These are phyloP conservation scores for Knufia fluminis DNA, from an alignment of 2,329 filamentous ascomycete species.

Conservation along the genomic window DNA sequence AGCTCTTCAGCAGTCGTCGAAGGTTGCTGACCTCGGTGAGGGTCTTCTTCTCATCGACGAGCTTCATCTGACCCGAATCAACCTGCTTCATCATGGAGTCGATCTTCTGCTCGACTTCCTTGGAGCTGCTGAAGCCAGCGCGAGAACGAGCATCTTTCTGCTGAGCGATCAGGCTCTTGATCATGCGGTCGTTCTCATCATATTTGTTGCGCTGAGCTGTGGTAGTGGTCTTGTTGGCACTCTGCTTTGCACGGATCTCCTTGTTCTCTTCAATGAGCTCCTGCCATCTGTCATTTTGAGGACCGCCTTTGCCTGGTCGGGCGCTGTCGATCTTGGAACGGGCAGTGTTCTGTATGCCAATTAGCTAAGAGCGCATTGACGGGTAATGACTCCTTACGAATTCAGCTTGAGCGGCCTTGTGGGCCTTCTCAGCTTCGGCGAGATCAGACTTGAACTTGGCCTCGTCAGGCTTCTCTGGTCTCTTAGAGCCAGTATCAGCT, in stretches of 20 bases:
- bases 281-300: conserved; percentile 70
- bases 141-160: conserved; percentile 77
- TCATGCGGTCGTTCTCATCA: conserved; percentile 79
- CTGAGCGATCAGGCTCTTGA: conserved; percentile 75
- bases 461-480: conserved; percentile 81
- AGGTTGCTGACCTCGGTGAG: conserved; percentile 72
- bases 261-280: conserved; percentile 61
- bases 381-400: conserved; percentile 41
- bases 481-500: conserved; percentile 33
- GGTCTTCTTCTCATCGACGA: conserved; percentile 96
- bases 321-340: conserved; percentile 82
- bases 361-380: not conserved
- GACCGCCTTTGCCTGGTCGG: conserved; percentile 68
- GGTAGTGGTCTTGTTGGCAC: conserved; percentile 74
- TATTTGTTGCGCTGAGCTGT: conserved; percentile 75
- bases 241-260: conserved; percentile 79
- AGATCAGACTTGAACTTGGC: conserved; percentile 71
- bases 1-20: conserved; percentile 84
- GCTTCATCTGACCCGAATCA: conserved; percentile 80
- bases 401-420: conserved; percentile 65
- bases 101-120: conserved; percentile 81
- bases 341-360: conserved; percentile 58
- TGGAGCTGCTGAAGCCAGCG: conserved; percentile 73
- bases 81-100: conserved; percentile 72
- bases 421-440: conserved; percentile 75